phyloP scores from a whole-genome alignment of 371 early-diverging fungal genomes.

The Fennellomyces sp. region DNA sequence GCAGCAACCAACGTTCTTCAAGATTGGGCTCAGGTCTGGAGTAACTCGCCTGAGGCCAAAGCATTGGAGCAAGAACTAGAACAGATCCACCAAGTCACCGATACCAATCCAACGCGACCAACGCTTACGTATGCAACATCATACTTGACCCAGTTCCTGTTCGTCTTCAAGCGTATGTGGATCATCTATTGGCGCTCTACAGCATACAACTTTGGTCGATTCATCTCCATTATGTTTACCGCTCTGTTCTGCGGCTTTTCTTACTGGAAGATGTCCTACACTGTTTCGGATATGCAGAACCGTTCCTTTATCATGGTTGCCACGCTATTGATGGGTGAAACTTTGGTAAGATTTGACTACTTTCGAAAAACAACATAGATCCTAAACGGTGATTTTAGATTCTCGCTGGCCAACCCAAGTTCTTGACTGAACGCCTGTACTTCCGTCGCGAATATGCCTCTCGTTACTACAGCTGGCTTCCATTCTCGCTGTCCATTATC shows the following conservation, averaged over 20 bases:
- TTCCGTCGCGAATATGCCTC: conserved; percentile 67
- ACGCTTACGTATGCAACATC: conserved; percentile 32
- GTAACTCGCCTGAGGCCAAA: conserved; percentile 27
- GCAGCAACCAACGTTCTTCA: conserved; percentile 20
- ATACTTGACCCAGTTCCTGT: conserved; percentile 30
- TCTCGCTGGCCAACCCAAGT: conserved; percentile 51
- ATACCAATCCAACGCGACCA: conserved; percentile 13
- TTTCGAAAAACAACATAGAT: background rate
- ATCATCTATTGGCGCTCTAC: conserved; percentile 56
- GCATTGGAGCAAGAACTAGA: conserved; percentile 22
- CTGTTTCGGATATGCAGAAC: conserved; percentile 59
- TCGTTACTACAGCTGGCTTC: conserved; percentile 65
- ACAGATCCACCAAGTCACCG: conserved; percentile 16
- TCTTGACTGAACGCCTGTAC: conserved; percentile 63
- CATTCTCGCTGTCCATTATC: conserved; percentile 54
- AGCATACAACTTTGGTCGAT: conserved; percentile 59
- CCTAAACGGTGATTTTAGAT: background rate
- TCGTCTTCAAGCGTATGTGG: conserved; percentile 53
- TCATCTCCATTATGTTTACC: conserved; percentile 38
- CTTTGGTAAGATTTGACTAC: conserved; percentile 9
- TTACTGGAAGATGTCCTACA: conserved; percentile 56
- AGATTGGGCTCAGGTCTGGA: conserved; percentile 60
- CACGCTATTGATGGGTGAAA: conserved; percentile 54
- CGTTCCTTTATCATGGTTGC: conserved; percentile 63
- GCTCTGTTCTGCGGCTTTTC: conserved; percentile 52